Evolutionary conservation across 306 rosid genomes (phyloP).

Genomic region (Oxytropis ochrocephala): DNA sequence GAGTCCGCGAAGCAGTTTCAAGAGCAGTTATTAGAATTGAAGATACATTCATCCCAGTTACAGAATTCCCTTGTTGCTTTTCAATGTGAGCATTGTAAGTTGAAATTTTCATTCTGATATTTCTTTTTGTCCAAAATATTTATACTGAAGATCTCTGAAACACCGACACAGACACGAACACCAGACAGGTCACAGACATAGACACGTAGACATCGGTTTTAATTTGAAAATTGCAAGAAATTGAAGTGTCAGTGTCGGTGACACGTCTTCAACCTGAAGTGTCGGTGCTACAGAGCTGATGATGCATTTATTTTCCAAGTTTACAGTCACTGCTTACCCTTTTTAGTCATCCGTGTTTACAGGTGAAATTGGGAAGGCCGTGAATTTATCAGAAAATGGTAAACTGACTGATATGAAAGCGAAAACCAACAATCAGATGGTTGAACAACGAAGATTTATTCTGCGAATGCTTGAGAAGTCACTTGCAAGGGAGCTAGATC

Average conservation of each 20-base stretch:
- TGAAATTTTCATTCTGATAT: constrained; percentile 6
- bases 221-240: no score
- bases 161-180: no score
- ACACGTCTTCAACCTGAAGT: no score
- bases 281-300: no score
- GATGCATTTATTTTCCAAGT: constrained; percentile 7
- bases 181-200: no score
- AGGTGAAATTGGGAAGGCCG: constrained; percentile 50
- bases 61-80: constrained; percentile 57
- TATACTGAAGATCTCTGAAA: no score
- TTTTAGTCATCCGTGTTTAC: constrained; percentile 28
- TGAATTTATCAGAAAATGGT: constrained; percentile 40
- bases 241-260: no score
- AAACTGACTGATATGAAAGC: constrained; percentile 29
- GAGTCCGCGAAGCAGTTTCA: constrained; percentile 63
- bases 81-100: constrained; percentile 46
- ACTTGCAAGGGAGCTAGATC: constrained; percentile 79
- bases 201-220: no score
- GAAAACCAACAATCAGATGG: constrained; percentile 49
- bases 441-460: constrained; percentile 64
- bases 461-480: constrained; percentile 87
- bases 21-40: constrained; percentile 63
- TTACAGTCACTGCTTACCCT: constrained; percentile 21
- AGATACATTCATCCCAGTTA: constrained; percentile 67
- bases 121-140: constrained; percentile 6